phyloP scores from a whole-genome alignment of 1,139 yeast species.

The Geotrichum histeridarum region DNA sequence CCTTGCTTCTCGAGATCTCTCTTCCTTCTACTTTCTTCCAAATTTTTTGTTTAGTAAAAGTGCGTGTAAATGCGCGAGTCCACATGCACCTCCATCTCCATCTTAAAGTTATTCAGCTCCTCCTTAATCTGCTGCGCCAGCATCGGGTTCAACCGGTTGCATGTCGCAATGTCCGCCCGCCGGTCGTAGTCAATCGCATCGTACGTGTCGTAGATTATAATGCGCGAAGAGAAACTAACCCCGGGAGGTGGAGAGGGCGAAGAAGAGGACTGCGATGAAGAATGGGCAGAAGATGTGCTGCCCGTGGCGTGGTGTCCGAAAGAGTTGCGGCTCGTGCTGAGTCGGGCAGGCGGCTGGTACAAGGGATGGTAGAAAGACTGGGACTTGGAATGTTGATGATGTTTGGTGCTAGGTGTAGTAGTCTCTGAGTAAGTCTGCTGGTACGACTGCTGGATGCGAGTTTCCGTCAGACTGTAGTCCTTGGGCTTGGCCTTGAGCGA shows the following conservation, averaged over 20 bases:
- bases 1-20: too few relatives aligned
- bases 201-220: slow-evolving; percentile 81
- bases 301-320: slow-evolving; percentile 19
- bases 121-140: slow-evolving; percentile 84
- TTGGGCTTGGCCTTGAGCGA: slow-evolving; percentile 14
- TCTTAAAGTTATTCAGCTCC: slow-evolving; percentile 67
- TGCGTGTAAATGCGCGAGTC: slow-evolving; percentile 78
- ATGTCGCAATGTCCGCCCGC: slow-evolving; percentile 88
- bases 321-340: slow-evolving; percentile 15
- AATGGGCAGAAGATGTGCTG: slow-evolving; percentile 12
- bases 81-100: slow-evolving; percentile 75
- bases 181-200: slow-evolving; percentile 84
- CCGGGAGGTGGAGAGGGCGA: neutral
- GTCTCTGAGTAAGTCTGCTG: neutral
- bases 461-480: slow-evolving; percentile 7
- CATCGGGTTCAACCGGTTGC: slow-evolving; percentile 68
- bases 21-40: too few relatives aligned
- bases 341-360: slow-evolving; percentile 23
- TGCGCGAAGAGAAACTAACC: slow-evolving; percentile 79
- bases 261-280: neutral
- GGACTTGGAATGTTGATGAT: neutral
- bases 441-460: neutral
- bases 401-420: neutral
- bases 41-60: slow-evolving; percentile 47
- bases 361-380: slow-evolving; percentile 22